Evolutionary conservation across 1,284 basidiomycete genomes (phyloP).

Genomic region (Cutaneotrichosporon mucoides): DNA sequence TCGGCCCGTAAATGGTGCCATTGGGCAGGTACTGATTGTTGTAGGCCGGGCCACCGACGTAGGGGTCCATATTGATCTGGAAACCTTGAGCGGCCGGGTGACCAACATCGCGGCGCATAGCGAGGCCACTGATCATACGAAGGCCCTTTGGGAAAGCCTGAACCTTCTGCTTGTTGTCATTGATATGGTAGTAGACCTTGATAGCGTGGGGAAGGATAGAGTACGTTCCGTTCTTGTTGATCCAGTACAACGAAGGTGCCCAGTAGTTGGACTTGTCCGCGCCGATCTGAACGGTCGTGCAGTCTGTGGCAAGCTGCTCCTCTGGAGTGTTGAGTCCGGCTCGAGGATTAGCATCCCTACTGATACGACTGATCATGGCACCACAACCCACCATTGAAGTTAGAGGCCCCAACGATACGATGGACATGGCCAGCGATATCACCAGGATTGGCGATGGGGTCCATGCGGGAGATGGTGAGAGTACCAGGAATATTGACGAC

Average conservation of each 20-base stretch:
- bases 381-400: slow-evolving; percentile 27
- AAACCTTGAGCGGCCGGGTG: not conserved
- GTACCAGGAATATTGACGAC: slow-evolving; percentile 31
- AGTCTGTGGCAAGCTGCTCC: slow-evolving; percentile 25
- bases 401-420: slow-evolving; percentile 41
- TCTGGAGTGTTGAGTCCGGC: slow-evolving; percentile 22
- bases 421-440: slow-evolving; percentile 43
- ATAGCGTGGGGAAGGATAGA: not conserved
- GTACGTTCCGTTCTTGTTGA: slow-evolving; percentile 16
- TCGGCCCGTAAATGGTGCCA: slow-evolving; percentile 22
- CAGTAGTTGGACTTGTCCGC: slow-evolving; percentile 47
- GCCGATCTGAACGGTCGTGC: slow-evolving; percentile 30
- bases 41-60: not conserved
- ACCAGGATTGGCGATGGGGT: slow-evolving; percentile 46
- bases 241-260: slow-evolving; percentile 17
- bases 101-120: slow-evolving; percentile 21
- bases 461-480: slow-evolving; percentile 25
- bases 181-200: slow-evolving; percentile 6
- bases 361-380: not conserved
- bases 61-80: not conserved
- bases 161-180: slow-evolving; percentile 23
- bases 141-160: slow-evolving; percentile 46
- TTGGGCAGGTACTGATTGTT: slow-evolving; percentile 32
- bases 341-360: not conserved
- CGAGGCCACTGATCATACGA: slow-evolving; percentile 39